Evolutionary conservation across 1,284 basidiomycete genomes (phyloP).

Genomic region (Sanguinoderma infundibulare): DNA sequence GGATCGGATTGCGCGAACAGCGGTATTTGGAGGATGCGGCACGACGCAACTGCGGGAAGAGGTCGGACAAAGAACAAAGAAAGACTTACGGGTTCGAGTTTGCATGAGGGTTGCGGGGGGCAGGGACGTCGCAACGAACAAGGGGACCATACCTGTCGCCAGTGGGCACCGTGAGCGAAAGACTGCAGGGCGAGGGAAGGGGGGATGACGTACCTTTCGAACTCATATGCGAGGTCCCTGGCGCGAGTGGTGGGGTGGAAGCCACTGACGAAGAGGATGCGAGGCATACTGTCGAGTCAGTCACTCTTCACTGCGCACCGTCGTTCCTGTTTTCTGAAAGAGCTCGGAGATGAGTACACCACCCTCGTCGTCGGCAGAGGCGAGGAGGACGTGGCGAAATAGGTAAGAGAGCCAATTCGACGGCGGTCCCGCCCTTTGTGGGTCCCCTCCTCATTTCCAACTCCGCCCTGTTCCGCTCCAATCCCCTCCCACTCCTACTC

Average conservation of each 20-base stretch:
- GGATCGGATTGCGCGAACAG: background rate
- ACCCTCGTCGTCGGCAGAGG: background rate
- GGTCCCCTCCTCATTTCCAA: constrained; percentile 1
- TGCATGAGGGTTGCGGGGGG: constrained; percentile 75
- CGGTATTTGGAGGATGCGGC: background rate
- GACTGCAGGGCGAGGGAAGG: background rate
- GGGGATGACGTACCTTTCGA: constrained; percentile 68
- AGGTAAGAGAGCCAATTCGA: background rate
- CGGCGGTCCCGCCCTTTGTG: constrained; percentile 11
- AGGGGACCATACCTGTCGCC: constrained; percentile 70
- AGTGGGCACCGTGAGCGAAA: background rate
- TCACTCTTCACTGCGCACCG: constrained; percentile 1
- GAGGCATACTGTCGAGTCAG: constrained; percentile 47
- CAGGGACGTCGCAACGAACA: constrained; percentile 88
- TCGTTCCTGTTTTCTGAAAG: background rate
- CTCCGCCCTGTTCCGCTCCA: constrained; percentile 6
- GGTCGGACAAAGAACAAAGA: constrained; percentile 26
- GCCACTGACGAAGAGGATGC: constrained; percentile 87
- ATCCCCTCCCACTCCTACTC: background rate
- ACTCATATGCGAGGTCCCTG: constrained; percentile 84
- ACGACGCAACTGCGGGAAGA: constrained; percentile 30
- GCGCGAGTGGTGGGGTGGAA: constrained; percentile 82
- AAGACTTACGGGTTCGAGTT: constrained; percentile 78
- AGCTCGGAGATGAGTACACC: background rate
- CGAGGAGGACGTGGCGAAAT: constrained; percentile 15